Evolutionary conservation across 2,329 filamentous ascomycete species (phyloP).

Genomic region (Dothideomycetidae sp.): DNA sequence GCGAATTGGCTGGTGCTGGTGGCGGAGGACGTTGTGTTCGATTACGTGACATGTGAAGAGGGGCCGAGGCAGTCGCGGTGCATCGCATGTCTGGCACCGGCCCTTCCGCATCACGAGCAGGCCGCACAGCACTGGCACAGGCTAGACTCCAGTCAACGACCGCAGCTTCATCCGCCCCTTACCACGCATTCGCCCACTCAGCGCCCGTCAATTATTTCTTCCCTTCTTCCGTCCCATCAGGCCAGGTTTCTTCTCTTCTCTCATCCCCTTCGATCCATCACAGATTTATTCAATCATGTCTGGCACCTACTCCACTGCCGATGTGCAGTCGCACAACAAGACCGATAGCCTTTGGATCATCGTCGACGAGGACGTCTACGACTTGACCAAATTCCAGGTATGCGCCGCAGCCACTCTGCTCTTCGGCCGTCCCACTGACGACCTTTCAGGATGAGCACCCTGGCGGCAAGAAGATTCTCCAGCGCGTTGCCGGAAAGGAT

Average conservation of each 20-base stretch:
- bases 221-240: slow-evolving; percentile 6
- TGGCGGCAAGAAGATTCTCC: slow-evolving; percentile 52
- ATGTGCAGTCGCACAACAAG: slow-evolving; percentile 89
- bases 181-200: slow-evolving; percentile 6
- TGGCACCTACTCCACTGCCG: slow-evolving; percentile 66
- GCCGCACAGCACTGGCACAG: too few species aligned
- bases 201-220: slow-evolving; percentile 5
- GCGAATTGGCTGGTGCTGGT: neutral
- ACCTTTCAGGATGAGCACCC: slow-evolving; percentile 40
- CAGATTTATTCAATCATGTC: slow-evolving; percentile 48
- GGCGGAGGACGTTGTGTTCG: neutral
- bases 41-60: neutral
- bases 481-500: slow-evolving; percentile 51
- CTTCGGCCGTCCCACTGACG: slow-evolving; percentile 40
- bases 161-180: too few species aligned
- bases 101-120: too few species aligned
- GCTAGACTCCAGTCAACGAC: too few species aligned
- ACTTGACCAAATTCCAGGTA: slow-evolving; percentile 54
- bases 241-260: neutral
- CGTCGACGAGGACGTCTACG: slow-evolving; percentile 90
- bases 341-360: slow-evolving; percentile 73
- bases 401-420: neutral
- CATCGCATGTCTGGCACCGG: too few species aligned
- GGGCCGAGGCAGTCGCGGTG: neutral
- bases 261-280: slow-evolving; percentile 1